Percentiles rank a stretch among this genome's conserved stretches.
Conservation (phyloP, 108 stramenopile genomes). For the Cyclotella distinguenda region DNA sequence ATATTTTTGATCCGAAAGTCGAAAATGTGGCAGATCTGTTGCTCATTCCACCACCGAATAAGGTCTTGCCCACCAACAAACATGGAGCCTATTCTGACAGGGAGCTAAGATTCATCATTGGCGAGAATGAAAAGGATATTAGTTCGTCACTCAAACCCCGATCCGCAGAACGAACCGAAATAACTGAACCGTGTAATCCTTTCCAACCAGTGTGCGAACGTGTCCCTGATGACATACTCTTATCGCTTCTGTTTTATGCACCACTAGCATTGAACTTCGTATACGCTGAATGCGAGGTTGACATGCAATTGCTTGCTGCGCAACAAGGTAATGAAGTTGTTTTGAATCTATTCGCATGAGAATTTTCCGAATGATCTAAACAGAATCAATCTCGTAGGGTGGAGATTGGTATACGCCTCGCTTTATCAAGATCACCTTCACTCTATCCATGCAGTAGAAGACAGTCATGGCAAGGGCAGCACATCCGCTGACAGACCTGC, state of each 20-base stretch:
- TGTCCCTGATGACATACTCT: constrained; percentile 58
- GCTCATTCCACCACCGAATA: constrained; percentile 13
- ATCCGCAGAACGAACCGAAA: neutral
- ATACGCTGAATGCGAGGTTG: constrained; percentile 85
- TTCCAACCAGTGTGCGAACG: constrained; percentile 72
- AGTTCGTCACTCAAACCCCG: neutral
- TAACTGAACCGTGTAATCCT: constrained; percentile 14
- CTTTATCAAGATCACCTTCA: constrained; percentile 67
- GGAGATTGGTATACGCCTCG: constrained; percentile 81
- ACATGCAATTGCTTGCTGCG: constrained; percentile 89
- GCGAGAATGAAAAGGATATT: neutral
- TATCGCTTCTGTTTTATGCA: constrained; percentile 79
- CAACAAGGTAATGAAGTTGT: constrained; percentile 54
- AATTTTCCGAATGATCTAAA: neutral
- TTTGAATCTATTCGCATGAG: neutral
- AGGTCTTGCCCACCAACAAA: neutral
- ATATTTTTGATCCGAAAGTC: constrained; percentile 42
- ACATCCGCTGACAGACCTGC: constrained; percentile 63
- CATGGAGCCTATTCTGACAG: neutral
- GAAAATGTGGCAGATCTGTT: constrained; percentile 38
- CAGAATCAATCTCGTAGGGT: constrained; percentile 35
- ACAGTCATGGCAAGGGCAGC: constrained; percentile 11
- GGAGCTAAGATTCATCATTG: no score
- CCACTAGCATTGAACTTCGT: constrained; percentile 90
- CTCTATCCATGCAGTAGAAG: constrained; percentile 26